These are phyloP conservation scores for Aurantiochytrium sp. DNA, from an alignment of 108 stramenopile species.

Conservation along the genomic window DNA sequence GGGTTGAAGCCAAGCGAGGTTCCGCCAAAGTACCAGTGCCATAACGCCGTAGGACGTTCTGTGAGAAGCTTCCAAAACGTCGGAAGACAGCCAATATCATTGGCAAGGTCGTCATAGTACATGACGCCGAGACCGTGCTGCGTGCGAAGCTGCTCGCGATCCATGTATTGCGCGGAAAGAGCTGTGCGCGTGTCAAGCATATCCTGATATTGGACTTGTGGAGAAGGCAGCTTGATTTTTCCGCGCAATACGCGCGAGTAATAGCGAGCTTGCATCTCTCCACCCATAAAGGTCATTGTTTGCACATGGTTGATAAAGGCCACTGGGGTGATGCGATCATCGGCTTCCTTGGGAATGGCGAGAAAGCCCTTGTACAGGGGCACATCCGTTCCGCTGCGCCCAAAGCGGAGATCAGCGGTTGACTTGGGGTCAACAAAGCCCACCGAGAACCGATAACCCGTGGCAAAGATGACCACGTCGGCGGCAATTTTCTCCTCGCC, in stretches of 20 bases:
- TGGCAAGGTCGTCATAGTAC: not conserved
- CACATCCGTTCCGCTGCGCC: not conserved
- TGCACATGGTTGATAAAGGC: not conserved
- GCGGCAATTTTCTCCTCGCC: not conserved
- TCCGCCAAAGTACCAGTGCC: not conserved
- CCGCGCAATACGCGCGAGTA: not conserved
- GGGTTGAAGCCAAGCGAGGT: not conserved
- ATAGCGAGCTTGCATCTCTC: not conserved
- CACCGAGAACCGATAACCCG: not conserved
- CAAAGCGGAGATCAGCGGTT: not conserved
- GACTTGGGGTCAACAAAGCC: not conserved
- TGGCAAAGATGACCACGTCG: not conserved
- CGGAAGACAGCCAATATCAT: not conserved
- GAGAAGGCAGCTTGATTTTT: not conserved
- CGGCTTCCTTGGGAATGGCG: not conserved
- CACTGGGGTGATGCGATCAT: not conserved
- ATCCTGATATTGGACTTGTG: not conserved
- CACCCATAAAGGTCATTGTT: not conserved
- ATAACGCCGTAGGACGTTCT: not conserved
- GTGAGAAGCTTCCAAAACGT: not conserved
- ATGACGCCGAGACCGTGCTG: not conserved
- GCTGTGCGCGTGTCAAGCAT: not conserved
- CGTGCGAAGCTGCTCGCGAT: not conserved
- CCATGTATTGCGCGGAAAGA: not conserved
- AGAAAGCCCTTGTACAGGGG: not conserved